phyloP scores from a whole-genome alignment of 192 early-diverging fungal species.

The Cetraspora pellucida region DNA sequence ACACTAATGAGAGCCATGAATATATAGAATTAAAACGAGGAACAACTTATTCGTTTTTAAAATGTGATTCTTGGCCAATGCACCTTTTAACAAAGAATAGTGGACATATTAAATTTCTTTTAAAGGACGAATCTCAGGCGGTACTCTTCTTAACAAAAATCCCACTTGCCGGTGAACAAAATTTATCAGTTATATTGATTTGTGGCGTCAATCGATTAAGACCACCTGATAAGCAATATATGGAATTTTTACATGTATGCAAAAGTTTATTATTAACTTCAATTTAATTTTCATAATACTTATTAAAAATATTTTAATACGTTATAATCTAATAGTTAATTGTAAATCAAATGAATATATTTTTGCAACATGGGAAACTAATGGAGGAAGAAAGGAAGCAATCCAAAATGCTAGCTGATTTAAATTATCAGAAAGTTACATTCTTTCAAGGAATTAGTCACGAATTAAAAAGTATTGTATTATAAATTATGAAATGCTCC shows the following conservation, averaged over 20 bases:
- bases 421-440: too few species aligned
- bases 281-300: neutral
- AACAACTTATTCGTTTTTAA: too few species aligned
- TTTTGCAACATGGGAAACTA: constrained; percentile 39
- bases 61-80: too few species aligned
- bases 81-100: too few species aligned
- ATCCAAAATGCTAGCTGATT: constrained; percentile 41
- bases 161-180: neutral
- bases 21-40: too few species aligned
- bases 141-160: neutral
- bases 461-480: constrained; percentile 48
- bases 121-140: too few species aligned
- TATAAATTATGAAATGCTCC: neutral
- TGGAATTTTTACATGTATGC: constrained; percentile 42
- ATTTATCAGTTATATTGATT: constrained; percentile 5
- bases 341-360: constrained; percentile 39
- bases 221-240: constrained; percentile 18
- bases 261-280: neutral
- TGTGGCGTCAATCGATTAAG: too few species aligned
- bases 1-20: too few species aligned
- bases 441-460: constrained; percentile 50
- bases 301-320: too few species aligned
- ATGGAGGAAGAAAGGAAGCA: constrained; percentile 46
- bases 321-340: constrained; percentile 30
- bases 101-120: too few species aligned